These are phyloP conservation scores for Mortierella claussenii DNA, from an alignment of 192 early-diverging fungal species.

Conservation along the genomic window DNA sequence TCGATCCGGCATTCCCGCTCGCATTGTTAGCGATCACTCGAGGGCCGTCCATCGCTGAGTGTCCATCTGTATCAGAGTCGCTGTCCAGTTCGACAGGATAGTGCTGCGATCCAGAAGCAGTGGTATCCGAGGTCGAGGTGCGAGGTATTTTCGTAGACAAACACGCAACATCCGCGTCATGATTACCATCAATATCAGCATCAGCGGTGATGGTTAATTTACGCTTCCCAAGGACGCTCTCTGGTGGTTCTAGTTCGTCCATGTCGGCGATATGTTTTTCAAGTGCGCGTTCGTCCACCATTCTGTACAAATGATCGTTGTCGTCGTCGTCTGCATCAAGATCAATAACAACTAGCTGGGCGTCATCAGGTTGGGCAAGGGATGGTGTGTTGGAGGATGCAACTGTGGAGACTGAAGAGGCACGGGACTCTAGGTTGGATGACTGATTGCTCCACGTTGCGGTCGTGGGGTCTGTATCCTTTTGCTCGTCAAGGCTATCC, in stretches of 20 bases:
- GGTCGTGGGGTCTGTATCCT: no score
- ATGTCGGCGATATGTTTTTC: no score
- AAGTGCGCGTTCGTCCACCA: no score
- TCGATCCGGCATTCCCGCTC: not conserved
- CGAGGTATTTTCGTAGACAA: not conserved
- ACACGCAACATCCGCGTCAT: not conserved
- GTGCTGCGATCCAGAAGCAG: slow-evolving; percentile 3
- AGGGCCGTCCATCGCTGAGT: no score
- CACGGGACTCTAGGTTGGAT: no score
- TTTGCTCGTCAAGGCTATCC: no score
- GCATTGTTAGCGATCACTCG: no score
- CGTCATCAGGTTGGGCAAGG: not conserved
- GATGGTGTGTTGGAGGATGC: not conserved
- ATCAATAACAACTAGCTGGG: slow-evolving; percentile 9
- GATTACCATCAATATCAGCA: no score
- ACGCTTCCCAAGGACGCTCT: slow-evolving; percentile 13
- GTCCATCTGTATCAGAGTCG: slow-evolving; percentile 6
- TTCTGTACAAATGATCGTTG: no score
- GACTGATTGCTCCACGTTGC: no score
- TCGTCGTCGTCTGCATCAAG: slow-evolving; percentile 17
- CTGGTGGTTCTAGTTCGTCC: no score
- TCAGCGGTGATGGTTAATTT: not conserved
- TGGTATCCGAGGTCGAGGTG: not conserved
- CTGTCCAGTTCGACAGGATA: slow-evolving; percentile 25
- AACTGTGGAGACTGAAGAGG: not conserved